Percentiles rank a stretch among this genome's conserved stretches.
Conservation (phyloP, 169 alveolate genomes). For the Theileria sp. region DNA sequence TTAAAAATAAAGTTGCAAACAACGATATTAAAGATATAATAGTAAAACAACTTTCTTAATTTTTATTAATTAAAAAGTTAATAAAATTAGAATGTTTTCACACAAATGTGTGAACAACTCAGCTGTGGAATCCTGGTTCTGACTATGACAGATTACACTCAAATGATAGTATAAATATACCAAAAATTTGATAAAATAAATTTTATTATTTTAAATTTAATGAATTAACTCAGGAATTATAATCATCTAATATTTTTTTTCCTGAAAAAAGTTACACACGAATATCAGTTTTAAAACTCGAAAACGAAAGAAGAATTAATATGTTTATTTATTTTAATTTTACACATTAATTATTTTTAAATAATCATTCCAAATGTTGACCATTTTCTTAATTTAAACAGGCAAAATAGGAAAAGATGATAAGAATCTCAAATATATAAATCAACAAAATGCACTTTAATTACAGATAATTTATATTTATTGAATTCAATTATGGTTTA, state of each 20-base stretch:
- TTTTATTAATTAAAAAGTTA: neutral
- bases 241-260: slow-evolving; percentile 87
- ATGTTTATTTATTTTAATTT: slow-evolving; percentile 97
- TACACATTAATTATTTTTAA: slow-evolving; percentile 86
- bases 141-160: slow-evolving; percentile 3
- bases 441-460: slow-evolving; percentile 93
- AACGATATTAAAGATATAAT: slow-evolving; percentile 86
- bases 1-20: slow-evolving; percentile 50
- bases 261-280: neutral
- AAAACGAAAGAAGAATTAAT: slow-evolving; percentile 94
- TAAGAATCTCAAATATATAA: slow-evolving; percentile 98
- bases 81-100: slow-evolving; percentile 87
- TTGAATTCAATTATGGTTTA: slow-evolving; percentile 89
- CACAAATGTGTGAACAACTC: slow-evolving; percentile 95
- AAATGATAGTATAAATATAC: too few relatives aligned
- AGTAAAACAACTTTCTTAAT: slow-evolving; percentile 94
- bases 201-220: slow-evolving; percentile 75
- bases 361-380: slow-evolving; percentile 64
- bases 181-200: neutral
- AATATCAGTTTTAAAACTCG: neutral
- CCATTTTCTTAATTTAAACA: slow-evolving; percentile 84
- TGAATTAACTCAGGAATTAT: slow-evolving; percentile 94
- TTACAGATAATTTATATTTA: slow-evolving; percentile 70
- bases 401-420: slow-evolving; percentile 95
- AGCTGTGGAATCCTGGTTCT: slow-evolving; percentile 44